Evolutionary conservation across 2,329 filamentous ascomycete species (phyloP), one percentile per base, ranked within the genome.

Genomic region (Botryosphaeria dothidea): DNA sequence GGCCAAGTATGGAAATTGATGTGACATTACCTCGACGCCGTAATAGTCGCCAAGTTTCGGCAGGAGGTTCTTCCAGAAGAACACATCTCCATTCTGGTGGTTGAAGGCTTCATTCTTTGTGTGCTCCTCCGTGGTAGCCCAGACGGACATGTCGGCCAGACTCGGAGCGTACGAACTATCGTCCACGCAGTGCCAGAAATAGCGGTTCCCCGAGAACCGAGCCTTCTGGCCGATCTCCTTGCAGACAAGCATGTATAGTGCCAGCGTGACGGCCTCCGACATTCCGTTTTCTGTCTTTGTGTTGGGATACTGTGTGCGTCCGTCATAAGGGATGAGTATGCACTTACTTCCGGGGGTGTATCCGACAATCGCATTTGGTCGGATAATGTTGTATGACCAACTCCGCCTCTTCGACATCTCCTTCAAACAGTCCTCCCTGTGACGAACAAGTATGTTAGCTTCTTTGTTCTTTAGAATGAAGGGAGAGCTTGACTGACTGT

Each of bases 51-150:
- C 79, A 0, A 82, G 54, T n/a, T 73, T 72, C 0, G 80, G 79
- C 79, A 79, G 81, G 56, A 81, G 69, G 25, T 72, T 75, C 34
- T 77, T 76, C 70, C 74, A 82, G 1, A 72, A 72, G 52, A 79
- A 71, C 4, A 71, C 71, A 36, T 79, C 76, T 5, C 78, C 78
- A 38, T 81, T 80, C 17, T 74, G 71, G 19, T 78, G 72, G 54
- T 82, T 82, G 71, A 82, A 80, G 5, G 74, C 73, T 21, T 82
- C 64, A 51, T 81, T 78, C 3, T 69, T 72, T 5, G 71, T 72
- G 1, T 70, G 67, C 0, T 70, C 67, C 29, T 74, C 71, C 1
- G 70, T 71, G 0, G 77, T 73, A 1, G 75, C 77, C 75, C 75
- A 81, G n/a, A 79, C 67, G 46, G 70, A 75, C 67, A 80, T 75